Percentiles rank a stretch among this genome's conserved stretches.
Conservation (phyloP, 192 early-diverging fungal species). For the Chytriomyces sp. region DNA sequence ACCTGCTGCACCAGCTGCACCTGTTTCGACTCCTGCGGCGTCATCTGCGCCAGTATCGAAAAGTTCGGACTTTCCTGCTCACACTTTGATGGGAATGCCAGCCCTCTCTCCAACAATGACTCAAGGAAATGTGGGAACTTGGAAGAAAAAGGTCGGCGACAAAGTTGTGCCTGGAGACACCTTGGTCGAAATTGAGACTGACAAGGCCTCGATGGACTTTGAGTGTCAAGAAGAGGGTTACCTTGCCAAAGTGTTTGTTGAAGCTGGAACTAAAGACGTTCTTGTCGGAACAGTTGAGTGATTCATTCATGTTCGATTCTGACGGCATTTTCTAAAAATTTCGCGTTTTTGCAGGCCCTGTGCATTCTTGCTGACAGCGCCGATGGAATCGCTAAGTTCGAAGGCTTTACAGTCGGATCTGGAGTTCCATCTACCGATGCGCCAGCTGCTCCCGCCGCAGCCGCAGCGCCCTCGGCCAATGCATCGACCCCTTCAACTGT, state of each 20-base stretch:
- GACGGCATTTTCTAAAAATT: background rate
- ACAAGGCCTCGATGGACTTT: slow-evolving; percentile 99
- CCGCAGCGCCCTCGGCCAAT: slow-evolving; percentile 29
- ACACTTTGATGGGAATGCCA: slow-evolving; percentile 89
- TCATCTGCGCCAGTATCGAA: slow-evolving; percentile 33
- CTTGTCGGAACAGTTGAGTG: slow-evolving; percentile 66
- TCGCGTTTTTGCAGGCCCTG: slow-evolving; percentile 67
- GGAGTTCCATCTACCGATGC: slow-evolving; percentile 23
- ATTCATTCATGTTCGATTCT: background rate
- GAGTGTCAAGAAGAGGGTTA: slow-evolving; percentile 98
- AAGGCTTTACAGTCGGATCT: slow-evolving; percentile 64
- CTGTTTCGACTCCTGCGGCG: slow-evolving; percentile 31
- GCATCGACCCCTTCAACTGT: slow-evolving; percentile 22
- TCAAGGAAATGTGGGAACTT: slow-evolving; percentile 83
- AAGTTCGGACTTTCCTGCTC: slow-evolving; percentile 62
- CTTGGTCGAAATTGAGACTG: slow-evolving; percentile 95
- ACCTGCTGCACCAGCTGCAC: slow-evolving; percentile 17
- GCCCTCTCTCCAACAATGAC: slow-evolving; percentile 98
- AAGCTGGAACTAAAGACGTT: slow-evolving; percentile 83
- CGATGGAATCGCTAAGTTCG: slow-evolving; percentile 85
- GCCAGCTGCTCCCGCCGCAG: slow-evolving; percentile 30
- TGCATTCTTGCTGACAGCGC: slow-evolving; percentile 90
- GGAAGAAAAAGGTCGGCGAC: slow-evolving; percentile 95
- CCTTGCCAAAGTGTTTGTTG: slow-evolving; percentile 87
- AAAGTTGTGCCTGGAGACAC: slow-evolving; percentile 85